phyloP scores from a whole-genome alignment of 345 rosid species.

The Draba incana region DNA sequence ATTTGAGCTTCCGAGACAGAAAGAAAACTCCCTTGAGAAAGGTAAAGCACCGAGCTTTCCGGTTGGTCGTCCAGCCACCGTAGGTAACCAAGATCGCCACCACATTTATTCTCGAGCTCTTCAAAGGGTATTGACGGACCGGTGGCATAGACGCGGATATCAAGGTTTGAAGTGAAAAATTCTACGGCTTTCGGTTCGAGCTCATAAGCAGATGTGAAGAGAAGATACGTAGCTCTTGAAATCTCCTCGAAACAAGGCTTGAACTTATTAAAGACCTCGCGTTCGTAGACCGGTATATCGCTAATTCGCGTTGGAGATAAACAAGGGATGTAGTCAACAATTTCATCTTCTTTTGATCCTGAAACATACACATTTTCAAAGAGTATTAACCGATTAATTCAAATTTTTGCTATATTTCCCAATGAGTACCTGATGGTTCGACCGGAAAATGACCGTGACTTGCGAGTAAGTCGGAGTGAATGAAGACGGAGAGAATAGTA shows the following conservation, averaged over 20 bases:
- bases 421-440: constrained; percentile 33
- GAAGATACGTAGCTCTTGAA: constrained; percentile 51
- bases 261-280: neutral
- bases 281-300: constrained; percentile 26
- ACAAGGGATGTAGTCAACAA: constrained; percentile 48
- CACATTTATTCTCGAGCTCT: constrained; percentile 11
- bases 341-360: constrained; percentile 33
- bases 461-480: constrained; percentile 35
- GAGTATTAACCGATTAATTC: too few species aligned
- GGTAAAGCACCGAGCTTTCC: constrained; percentile 45
- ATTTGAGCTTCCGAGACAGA: constrained; percentile 42
- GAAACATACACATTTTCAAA: neutral
- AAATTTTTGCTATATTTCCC: too few species aligned
- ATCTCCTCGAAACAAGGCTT: constrained; percentile 42
- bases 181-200: constrained; percentile 52
- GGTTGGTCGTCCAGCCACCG: constrained; percentile 52
- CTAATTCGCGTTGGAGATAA: constrained; percentile 37
- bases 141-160: constrained; percentile 41
- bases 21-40: constrained; percentile 51
- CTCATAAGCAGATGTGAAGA: constrained; percentile 54
- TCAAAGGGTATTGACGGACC: constrained; percentile 51
- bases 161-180: constrained; percentile 27
- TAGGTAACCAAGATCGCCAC: constrained; percentile 1
- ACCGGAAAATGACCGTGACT: constrained; percentile 39
- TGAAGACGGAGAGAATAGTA: constrained; percentile 39